Conservation (phyloP, 2,329 filamentous ascomycete species). For the Hymenoscyphus albidus region DNA sequence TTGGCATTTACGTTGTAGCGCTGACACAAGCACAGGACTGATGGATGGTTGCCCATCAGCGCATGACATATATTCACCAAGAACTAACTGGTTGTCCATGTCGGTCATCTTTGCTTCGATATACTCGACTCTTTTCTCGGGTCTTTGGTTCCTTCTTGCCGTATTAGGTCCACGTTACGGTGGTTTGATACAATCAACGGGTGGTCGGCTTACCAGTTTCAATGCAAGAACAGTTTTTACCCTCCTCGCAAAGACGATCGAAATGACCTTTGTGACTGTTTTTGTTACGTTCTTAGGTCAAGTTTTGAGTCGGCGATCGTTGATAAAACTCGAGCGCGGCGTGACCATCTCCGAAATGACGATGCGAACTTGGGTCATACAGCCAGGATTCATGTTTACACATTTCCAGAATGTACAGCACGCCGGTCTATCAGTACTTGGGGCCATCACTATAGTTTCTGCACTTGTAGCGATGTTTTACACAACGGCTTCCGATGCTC, state of each 20-base stretch:
- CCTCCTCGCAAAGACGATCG: conserved; percentile 69
- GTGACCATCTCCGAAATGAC: conserved; percentile 72
- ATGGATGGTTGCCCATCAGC: conserved; percentile 8
- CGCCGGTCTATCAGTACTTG: conserved; percentile 60
- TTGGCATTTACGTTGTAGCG: not conserved
- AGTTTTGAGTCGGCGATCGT: conserved; percentile 56
- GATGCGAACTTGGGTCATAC: conserved; percentile 71
- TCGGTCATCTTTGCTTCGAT: conserved; percentile 36
- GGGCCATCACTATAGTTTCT: conserved; percentile 59
- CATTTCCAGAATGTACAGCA: conserved; percentile 63
- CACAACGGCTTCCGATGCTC: conserved; percentile 69
- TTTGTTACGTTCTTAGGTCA: conserved; percentile 73
- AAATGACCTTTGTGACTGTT: conserved; percentile 71
- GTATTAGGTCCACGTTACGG: conserved; percentile 46
- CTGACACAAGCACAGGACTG: conserved; percentile 2
- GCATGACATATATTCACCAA: conserved; percentile 7
- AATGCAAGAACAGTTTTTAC: conserved; percentile 64
- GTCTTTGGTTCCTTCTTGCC: conserved; percentile 59
- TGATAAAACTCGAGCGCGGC: conserved; percentile 50
- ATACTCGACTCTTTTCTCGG: conserved; percentile 59
- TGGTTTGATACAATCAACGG: conserved; percentile 45
- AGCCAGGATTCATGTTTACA: conserved; percentile 69
- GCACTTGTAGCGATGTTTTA: conserved; percentile 68
- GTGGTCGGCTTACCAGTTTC: conserved; percentile 50
- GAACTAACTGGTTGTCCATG: conserved; percentile 10